Conservation (phyloP, 129 eudicot species). For the Flaveria sonorensis region DNA sequence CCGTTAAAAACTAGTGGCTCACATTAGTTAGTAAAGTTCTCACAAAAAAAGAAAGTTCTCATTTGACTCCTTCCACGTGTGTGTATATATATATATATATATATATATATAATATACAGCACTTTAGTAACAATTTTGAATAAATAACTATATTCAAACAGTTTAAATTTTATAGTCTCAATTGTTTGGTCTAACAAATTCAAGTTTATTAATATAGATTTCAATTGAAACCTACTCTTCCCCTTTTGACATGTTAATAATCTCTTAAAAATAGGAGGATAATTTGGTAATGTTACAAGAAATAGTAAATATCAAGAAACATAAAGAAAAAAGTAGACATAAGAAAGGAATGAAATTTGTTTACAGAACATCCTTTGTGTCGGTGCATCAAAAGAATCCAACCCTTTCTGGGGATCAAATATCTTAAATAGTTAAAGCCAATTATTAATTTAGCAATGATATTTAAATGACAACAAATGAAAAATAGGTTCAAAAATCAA, state of each 20-base stretch:
- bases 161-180: too few relatives aligned
- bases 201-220: not conserved
- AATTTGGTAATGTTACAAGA: not conserved
- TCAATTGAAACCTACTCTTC: not conserved
- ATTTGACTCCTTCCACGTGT: too few relatives aligned
- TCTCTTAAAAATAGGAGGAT: not conserved
- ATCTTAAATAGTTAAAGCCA: slow-evolving; percentile 15
- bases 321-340: not conserved
- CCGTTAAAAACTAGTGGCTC: too few relatives aligned
- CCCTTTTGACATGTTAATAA: not conserved
- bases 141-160: too few relatives aligned
- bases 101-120: too few relatives aligned
- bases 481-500: not conserved
- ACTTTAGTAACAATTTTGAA: too few relatives aligned
- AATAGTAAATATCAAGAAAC: not conserved
- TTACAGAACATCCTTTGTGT: slow-evolving; percentile 17
- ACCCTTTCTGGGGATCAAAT: slow-evolving; percentile 15
- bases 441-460: not conserved
- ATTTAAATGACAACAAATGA: not conserved
- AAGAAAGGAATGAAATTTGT: slow-evolving; percentile 2
- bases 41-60: too few relatives aligned
- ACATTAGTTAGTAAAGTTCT: too few relatives aligned
- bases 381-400: slow-evolving; percentile 26
- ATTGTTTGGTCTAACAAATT: not conserved
- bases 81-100: too few relatives aligned